Conservation (phyloP, 345 rosid genomes). For the Lepidium sativum region DNA sequence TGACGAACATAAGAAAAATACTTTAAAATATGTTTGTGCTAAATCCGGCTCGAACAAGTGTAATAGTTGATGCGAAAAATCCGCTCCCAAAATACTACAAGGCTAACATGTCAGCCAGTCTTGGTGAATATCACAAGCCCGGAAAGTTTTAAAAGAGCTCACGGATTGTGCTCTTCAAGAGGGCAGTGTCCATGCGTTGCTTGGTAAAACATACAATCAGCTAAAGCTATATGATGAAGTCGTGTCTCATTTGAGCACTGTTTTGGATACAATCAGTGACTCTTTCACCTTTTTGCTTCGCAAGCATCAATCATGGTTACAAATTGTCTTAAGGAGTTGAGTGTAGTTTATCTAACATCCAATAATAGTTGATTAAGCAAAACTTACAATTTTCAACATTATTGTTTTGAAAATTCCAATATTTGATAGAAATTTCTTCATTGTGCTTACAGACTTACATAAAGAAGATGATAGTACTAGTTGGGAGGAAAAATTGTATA, state of each 20-base stretch:
- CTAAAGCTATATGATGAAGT: constrained; percentile 57
- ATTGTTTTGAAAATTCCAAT: neutral
- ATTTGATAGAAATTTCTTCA: neutral
- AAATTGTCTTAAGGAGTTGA: neutral
- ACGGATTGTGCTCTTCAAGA: constrained; percentile 72
- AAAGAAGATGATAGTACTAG: constrained; percentile 21
- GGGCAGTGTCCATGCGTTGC: constrained; percentile 69
- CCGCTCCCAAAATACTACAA: constrained; percentile 90
- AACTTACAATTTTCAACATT: neutral
- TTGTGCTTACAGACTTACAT: constrained; percentile 25
- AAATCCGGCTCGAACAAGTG: too few relatives aligned
- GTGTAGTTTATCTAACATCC: neutral
- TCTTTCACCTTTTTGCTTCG: neutral
- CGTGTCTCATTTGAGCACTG: constrained; percentile 76
- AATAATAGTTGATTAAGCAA: neutral
- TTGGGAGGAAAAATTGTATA: constrained; percentile 21
- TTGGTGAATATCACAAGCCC: constrained; percentile 63
- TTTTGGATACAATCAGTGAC: constrained; percentile 65
- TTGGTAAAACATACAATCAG: constrained; percentile 69
- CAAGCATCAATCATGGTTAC: constrained; percentile 1
- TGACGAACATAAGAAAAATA: too few relatives aligned
- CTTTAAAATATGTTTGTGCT: too few relatives aligned
- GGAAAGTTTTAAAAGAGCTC: constrained; percentile 70
- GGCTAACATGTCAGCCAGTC: constrained; percentile 57
- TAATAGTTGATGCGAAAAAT: constrained; percentile 60